phyloP scores from a whole-genome alignment of 495 filamentous ascomycete genomes.

The Aspergillus kassunensis region DNA sequence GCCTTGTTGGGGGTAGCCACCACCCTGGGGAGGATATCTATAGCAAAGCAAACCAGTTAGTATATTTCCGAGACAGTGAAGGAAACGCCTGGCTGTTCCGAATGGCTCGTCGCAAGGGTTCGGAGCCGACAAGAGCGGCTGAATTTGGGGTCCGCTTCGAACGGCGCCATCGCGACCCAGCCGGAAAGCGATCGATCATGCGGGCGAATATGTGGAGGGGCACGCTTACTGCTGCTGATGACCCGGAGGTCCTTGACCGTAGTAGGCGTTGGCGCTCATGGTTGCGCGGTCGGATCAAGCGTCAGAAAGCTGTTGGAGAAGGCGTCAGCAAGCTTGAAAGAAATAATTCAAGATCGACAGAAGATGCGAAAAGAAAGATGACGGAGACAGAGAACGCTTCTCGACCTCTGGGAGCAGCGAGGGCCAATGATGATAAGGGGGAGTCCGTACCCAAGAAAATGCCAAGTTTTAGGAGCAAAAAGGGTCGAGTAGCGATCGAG shows the following conservation, averaged over 20 bases:
- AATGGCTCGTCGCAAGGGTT: background rate
- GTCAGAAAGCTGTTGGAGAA: background rate
- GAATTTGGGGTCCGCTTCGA: background rate
- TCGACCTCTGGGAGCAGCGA: slow-evolving; percentile 4
- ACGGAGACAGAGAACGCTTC: background rate
- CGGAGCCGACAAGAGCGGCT: background rate
- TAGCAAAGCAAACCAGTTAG: background rate
- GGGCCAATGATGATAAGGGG: slow-evolving; percentile 18
- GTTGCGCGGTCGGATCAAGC: slow-evolving; percentile 4
- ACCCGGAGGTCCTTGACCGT: slow-evolving; percentile 20
- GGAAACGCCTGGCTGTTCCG: background rate
- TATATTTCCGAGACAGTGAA: background rate
- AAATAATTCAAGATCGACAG: slow-evolving; percentile 2
- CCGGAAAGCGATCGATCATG: background rate
- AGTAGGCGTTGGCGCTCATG: slow-evolving; percentile 21
- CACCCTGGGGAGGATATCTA: slow-evolving; percentile 10
- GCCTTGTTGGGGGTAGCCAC: background rate
- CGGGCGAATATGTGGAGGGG: background rate
- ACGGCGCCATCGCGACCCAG: background rate
- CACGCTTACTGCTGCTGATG: slow-evolving; percentile 24
- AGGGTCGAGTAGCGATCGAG: background rate
- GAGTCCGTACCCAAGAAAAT: slow-evolving; percentile 17
- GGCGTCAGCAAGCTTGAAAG: background rate
- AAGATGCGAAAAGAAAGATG: slow-evolving; percentile 8
- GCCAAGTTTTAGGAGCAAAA: slow-evolving; percentile 18